phyloP scores from a whole-genome alignment of 1,284 basidiomycete genomes.

The Porodaedalea pini region DNA sequence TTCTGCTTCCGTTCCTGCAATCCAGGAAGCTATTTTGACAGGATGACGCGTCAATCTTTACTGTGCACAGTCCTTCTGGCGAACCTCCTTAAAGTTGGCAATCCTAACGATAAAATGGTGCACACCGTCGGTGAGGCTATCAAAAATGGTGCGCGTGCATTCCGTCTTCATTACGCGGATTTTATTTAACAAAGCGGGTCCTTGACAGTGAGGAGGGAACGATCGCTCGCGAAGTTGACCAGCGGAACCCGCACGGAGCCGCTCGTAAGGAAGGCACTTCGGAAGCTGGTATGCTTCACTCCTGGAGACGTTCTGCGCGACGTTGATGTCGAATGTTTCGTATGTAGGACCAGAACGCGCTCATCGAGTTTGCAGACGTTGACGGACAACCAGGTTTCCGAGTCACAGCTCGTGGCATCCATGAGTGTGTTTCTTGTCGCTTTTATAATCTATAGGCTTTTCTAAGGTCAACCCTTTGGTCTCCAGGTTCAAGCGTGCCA shows the following conservation, averaged over 20 bases:
- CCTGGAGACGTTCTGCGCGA: background rate
- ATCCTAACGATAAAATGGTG: background rate
- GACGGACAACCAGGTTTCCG: background rate
- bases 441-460: background rate
- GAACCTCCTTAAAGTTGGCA: background rate
- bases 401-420: background rate
- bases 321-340: background rate
- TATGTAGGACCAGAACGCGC: background rate
- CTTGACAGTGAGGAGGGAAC: background rate
- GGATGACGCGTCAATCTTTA: background rate
- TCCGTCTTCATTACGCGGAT: background rate
- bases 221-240: background rate
- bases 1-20: background rate
- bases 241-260: background rate
- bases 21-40: background rate
- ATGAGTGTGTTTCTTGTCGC: background rate
- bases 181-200: background rate
- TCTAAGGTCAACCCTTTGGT: background rate
- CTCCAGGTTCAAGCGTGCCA: background rate
- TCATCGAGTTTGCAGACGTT: background rate
- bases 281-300: background rate
- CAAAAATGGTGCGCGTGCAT: background rate
- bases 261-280: background rate
- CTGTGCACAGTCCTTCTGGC: background rate
- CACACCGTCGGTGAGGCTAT: background rate